These are phyloP conservation scores for Abelmoschus esculentus DNA, from an alignment of 345 rosid species.

Conservation along the genomic window DNA sequence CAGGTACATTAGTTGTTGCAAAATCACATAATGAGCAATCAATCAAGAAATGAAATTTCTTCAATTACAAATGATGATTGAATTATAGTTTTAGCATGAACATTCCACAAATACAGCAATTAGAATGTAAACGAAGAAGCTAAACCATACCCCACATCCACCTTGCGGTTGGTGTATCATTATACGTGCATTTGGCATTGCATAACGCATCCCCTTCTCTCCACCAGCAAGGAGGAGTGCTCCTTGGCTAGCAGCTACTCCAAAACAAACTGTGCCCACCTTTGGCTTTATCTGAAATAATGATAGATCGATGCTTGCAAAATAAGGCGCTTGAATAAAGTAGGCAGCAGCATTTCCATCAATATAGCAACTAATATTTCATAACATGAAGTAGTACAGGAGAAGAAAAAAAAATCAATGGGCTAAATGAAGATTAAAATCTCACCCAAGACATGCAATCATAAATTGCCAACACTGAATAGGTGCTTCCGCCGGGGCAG, in stretches of 20 bases:
- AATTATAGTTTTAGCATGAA: neutral
- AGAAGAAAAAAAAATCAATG: neutral
- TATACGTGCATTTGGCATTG: conserved; percentile 85
- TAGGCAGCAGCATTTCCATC: neutral
- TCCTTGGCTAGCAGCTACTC: conserved; percentile 93
- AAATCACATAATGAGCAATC: neutral
- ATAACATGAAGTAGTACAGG: neutral
- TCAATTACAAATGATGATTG: neutral
- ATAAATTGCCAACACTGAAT: conserved; percentile 82
- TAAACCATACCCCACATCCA: conserved; percentile 70
- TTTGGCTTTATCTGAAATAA: conserved; percentile 72
- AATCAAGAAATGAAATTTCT: neutral
- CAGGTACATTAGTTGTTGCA: neutral
- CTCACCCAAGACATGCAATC: conserved; percentile 97
- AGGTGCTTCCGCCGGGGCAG: conserved; percentile 91
- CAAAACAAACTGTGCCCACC: conserved; percentile 93
- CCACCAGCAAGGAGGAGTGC: conserved; percentile 94
- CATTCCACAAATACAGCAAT: conserved; percentile 14
- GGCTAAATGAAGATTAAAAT: conserved; percentile 4
- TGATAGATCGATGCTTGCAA: conserved; percentile 6
- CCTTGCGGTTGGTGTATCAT: conserved; percentile 94
- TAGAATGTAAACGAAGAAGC: conserved; percentile 1
- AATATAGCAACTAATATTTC: neutral
- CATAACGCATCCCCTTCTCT: conserved; percentile 92
- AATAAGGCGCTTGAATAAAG: neutral